Evolutionary conservation across 805 yeast species (phyloP), one percentile per base, ranked within the genome.

Genomic region (Suhomyces tanzawaensis): DNA sequence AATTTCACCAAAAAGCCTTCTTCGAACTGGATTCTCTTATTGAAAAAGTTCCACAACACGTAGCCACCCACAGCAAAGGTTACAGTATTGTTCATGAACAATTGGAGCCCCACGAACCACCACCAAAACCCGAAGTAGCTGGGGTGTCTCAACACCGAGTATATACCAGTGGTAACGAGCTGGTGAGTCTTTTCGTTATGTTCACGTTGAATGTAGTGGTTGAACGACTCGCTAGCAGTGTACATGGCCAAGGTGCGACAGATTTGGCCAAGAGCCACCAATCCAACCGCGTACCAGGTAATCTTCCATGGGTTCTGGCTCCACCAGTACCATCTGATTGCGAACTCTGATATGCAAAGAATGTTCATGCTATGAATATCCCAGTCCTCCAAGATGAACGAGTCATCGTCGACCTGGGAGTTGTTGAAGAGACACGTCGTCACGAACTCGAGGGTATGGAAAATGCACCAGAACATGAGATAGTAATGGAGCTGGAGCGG

Each of bases 71-170:
- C 64, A 1, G 69, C 34, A 2, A 76, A 51, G 1, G 88, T 71
- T 0, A 87, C 32, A 5, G 85, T 79, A 60, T 89, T 93, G 31
- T 78, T 61, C 40, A 91, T 60, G 42, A 82, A 46, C 32, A 93
- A 17, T 56, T 91, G 95, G 1, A 88, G 71, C 0, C 97, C 97
- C 3, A 90, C 47, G 11, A 95, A 91, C 97, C 98, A 93, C 77
- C 88, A 80, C 54, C 80, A 90, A 58, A 85, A 93, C 0, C 97
- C 99, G 28, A 80, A 74, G 60, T 93, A 93, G 33, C 95, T 82
- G 5, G 99, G 99, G 58, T 93, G 99, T 44, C 99, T 71, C 12
- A 77, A 62, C 18, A 61, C 46, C 1, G 69, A 41, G 58, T 91
- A 93, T 3, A 91, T 64, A 0, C 97, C 98, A 8, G 60, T 48